Evolutionary conservation across 1,284 basidiomycete genomes (phyloP), one percentile per base, ranked within the genome.

Genomic region (Moesziomyces parantarcticus): DNA sequence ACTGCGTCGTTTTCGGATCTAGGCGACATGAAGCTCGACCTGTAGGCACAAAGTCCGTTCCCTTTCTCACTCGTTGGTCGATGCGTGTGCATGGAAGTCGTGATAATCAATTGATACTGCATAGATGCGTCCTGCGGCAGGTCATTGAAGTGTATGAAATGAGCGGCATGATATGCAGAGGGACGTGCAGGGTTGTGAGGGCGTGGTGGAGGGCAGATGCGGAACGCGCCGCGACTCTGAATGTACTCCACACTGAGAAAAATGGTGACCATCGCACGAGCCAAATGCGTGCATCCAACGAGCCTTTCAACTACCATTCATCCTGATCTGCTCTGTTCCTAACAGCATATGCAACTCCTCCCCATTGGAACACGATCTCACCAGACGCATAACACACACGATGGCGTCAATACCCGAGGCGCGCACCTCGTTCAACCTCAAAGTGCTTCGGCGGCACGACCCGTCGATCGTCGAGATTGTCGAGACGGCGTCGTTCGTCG

Each of bases 401-500:
- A 65, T 65, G 67, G 47, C 59, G 18, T 62, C 60, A 22, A 59
- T 54, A 50, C 29, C 60, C 3, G 65, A 65, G 41, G 69, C 77
- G 9, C 75, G 77, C 18, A 49, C 63, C 14, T 52, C 65, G 11
- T 76, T 83, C 85, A 95, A 95, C 86, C 88, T 94, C 84, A 92
- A 90, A 79, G 91, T 93, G 64, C 87, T 95, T 22, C 88, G 90
- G 53, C 88, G 92, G 58, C 88, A 92, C 80, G 93, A 95, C 77
- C 88, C 92, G 0, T 88, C 89, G 48, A 93, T 94, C 78, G 85
- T 87, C 40, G 89, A 89, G 42, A 92, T 95, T 73, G 88, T 93
- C 67, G 91, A 92, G 82, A 90, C 92, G 74, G 92, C 93, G 84
- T 90, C 89, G 73, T 91, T 93, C 85, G 91, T 93, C 7, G 81